A percentile compares a stretch with the other conserved stretches of the same genome.
These are phyloP conservation scores for Xylaria sp. DNA, from an alignment of 2,329 filamentous ascomycete species.

Conservation along the genomic window DNA sequence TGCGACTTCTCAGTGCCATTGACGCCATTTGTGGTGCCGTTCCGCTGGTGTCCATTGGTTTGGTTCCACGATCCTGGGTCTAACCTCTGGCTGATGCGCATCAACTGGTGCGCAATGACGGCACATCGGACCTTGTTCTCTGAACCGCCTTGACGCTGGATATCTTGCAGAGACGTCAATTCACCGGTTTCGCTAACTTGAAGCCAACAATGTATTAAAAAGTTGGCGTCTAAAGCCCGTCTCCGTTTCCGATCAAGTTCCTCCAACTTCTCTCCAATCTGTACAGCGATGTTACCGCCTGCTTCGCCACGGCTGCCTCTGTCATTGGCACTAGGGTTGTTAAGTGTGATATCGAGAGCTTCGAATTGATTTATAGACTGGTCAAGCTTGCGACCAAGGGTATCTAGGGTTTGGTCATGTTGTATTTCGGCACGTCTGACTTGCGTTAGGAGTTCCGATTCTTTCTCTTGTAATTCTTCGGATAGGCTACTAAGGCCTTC, in stretches of 20 bases:
- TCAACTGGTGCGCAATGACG: conserved; percentile 90
- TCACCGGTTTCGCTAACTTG: conserved; percentile 93
- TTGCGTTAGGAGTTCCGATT: conserved; percentile 89
- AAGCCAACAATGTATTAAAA: conserved; percentile 95
- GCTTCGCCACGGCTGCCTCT: conserved; percentile 62
- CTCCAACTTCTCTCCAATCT: conserved; percentile 93
- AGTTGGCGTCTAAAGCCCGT: conserved; percentile 90
- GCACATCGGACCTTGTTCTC: conserved; percentile 96
- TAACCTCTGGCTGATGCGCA: conserved; percentile 92
- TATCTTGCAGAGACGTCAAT: conserved; percentile 86
- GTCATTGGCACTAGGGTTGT: conserved; percentile 64
- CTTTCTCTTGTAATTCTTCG: conserved; percentile 87
- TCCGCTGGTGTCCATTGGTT: conserved; percentile 64
- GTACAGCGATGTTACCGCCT: conserved; percentile 89
- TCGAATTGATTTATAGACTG: conserved; percentile 94
- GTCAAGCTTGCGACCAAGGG: conserved; percentile 87
- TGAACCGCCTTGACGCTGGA: conserved; percentile 83
- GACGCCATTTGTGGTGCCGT: conserved; percentile 63
- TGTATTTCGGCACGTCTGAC: conserved; percentile 92
- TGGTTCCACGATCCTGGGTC: conserved; percentile 80
- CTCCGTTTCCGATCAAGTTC: conserved; percentile 93
- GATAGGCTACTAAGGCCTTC: conserved; percentile 76
- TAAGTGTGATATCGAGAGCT: conserved; percentile 84
- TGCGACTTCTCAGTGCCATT: conserved; percentile 58
- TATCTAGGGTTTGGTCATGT: conserved; percentile 90